A percentile compares a stretch with the other conserved stretches of the same genome.
phyloP scores from a whole-genome alignment of 345 rosid species.

The Lenwebbia sp. region DNA sequence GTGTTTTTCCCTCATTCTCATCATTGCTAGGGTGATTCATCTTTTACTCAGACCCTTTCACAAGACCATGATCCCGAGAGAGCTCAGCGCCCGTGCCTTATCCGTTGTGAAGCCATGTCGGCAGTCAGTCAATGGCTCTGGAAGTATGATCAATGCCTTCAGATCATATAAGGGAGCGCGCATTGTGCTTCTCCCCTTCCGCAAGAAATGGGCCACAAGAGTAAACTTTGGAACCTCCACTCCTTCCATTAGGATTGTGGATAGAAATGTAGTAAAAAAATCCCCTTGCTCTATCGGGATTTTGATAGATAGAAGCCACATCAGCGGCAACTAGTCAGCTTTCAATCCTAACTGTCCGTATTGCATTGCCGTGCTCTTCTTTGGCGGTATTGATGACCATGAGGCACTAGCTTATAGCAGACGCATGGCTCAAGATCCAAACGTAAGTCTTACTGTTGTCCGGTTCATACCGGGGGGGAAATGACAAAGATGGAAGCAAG shows the following conservation, averaged over 20 bases:
- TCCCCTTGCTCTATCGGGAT: conserved; percentile 16
- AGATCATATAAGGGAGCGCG: not conserved
- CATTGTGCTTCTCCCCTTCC: conserved; percentile 18
- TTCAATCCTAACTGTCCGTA: not conserved
- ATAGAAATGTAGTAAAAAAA: not conserved
- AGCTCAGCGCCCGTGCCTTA: conserved; percentile 7
- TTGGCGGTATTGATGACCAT: conserved; percentile 15
- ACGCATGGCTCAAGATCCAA: conserved; percentile 14
- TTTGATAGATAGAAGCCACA: conserved; percentile 13
- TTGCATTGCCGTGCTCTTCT: conserved; percentile 14
- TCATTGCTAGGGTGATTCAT: too few relatives aligned
- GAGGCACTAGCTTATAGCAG: conserved; percentile 17
- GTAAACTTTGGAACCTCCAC: conserved; percentile 2
- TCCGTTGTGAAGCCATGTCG: not conserved
- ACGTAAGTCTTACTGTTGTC: conserved; percentile 3
- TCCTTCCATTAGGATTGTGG: not conserved
- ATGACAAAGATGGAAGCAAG: not conserved
- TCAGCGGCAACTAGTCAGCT: not conserved
- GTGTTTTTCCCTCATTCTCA: not conserved
- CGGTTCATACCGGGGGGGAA: not conserved
- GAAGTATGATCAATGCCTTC: not conserved
- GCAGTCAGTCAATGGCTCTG: not conserved
- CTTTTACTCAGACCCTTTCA: too few relatives aligned
- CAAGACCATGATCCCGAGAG: not conserved
- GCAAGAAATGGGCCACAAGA: conserved; percentile 6